A percentile compares a stretch with the other conserved stretches of the same genome.
Evolutionary conservation across 2,329 filamentous ascomycete species (phyloP).

Genomic region (Diaporthe destruens): DNA sequence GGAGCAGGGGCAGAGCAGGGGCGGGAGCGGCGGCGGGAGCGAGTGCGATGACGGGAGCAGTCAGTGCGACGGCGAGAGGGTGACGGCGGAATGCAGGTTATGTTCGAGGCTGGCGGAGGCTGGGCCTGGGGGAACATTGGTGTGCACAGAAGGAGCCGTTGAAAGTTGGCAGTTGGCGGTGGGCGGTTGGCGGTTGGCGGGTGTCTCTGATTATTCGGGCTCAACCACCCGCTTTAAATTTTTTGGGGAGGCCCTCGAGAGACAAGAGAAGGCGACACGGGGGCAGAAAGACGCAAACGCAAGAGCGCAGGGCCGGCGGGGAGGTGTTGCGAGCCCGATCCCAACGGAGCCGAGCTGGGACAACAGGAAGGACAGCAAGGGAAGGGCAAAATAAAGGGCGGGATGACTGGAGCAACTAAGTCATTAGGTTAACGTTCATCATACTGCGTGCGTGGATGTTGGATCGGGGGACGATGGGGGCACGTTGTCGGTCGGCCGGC

Average conservation of each 20-base stretch:
- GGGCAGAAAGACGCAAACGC: not conserved
- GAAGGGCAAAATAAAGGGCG: conserved; percentile 32
- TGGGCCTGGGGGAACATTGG: conserved; percentile 39
- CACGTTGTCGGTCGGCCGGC: conserved; percentile 14
- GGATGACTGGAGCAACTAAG: conserved; percentile 34
- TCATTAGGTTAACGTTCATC: conserved; percentile 42
- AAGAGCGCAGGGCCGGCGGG: conserved; percentile 3
- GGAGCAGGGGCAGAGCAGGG: not conserved
- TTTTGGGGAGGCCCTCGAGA: conserved; percentile 14
- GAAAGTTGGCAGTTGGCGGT: conserved; percentile 15
- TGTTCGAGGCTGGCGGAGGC: conserved; percentile 40
- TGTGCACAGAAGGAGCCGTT: conserved; percentile 27
- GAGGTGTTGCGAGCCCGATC: not conserved
- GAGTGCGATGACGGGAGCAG: conserved; percentile 16
- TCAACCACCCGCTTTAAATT: conserved; percentile 38
- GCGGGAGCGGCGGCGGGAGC: conserved; percentile 17
- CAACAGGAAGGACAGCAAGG: conserved; percentile 32
- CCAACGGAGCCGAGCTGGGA: conserved; percentile 20
- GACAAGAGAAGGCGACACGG: conserved; percentile 8
- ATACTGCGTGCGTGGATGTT: conserved; percentile 24
- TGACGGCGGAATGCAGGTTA: conserved; percentile 30
- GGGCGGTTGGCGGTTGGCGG: not conserved
- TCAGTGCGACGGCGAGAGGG: conserved; percentile 22
- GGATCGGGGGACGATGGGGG: conserved; percentile 1
- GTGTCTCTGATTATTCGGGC: conserved; percentile 34